Evolutionary conservation across 2,329 filamentous ascomycete genomes (phyloP).

Genomic region (Neofusicoccum sp.): DNA sequence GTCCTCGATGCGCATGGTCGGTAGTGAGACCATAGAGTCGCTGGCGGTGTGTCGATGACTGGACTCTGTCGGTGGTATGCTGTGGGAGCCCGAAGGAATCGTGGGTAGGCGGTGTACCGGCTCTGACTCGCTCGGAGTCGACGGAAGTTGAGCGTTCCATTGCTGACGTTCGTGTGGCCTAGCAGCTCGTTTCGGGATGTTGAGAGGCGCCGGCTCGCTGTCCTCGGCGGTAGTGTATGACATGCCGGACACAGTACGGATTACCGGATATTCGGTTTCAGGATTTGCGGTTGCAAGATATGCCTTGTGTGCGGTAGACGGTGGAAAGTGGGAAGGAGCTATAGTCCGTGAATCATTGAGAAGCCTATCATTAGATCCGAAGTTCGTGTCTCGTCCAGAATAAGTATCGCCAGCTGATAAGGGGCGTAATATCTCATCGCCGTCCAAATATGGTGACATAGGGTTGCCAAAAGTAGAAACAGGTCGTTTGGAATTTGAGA

Average conservation of each 20-base stretch:
- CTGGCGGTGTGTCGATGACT: not conserved
- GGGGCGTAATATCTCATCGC: not conserved
- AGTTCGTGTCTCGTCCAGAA: not conserved
- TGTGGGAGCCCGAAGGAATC: not conserved
- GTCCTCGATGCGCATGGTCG: constrained; percentile 1
- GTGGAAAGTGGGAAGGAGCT: not conserved
- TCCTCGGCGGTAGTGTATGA: not conserved
- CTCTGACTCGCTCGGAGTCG: not conserved
- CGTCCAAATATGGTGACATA: constrained; percentile 5
- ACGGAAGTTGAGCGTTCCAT: not conserved
- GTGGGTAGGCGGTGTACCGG: not conserved
- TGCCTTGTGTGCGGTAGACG: not conserved
- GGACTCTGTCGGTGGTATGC: not conserved
- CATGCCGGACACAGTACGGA: not conserved
- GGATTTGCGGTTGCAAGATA: not conserved
- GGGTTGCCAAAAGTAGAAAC: constrained; percentile 13
- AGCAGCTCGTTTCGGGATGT: constrained; percentile 5
- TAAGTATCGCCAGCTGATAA: constrained; percentile 1
- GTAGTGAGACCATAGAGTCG: constrained; percentile 1
- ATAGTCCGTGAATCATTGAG: not conserved
- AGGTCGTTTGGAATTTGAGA: constrained; percentile 9
- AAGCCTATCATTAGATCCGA: not conserved
- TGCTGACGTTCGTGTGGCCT: not conserved
- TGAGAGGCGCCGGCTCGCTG: not conserved
- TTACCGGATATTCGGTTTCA: not conserved